phyloP scores from a whole-genome alignment of 352 stramenopile species.

The Phytophthora chlamydospora region DNA sequence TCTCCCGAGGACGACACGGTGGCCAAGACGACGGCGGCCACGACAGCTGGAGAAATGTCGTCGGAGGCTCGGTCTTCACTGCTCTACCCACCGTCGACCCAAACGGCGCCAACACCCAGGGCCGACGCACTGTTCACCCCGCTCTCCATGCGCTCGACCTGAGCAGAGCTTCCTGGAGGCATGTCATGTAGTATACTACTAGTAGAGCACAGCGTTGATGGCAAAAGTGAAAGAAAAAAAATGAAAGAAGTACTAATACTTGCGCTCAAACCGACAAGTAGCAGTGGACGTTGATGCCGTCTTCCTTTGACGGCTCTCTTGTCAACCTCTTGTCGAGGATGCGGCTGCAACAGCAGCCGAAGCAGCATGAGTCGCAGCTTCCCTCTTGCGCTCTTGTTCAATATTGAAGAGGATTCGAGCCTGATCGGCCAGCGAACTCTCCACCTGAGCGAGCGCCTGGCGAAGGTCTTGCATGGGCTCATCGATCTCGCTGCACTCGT shows the following conservation, averaged over 20 bases:
- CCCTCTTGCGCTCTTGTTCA: slow-evolving; percentile 46
- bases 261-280: no score
- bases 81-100: slow-evolving; percentile 35
- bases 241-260: slow-evolving; percentile 18
- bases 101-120: slow-evolving; percentile 44
- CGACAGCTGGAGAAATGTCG: slow-evolving; percentile 35
- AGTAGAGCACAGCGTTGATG: slow-evolving; percentile 26
- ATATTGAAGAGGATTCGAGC: slow-evolving; percentile 54
- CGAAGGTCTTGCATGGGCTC: slow-evolving; percentile 35
- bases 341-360: neutral
- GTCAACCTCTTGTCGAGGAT: slow-evolving; percentile 18
- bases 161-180: slow-evolving; percentile 19
- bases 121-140: slow-evolving; percentile 30
- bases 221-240: slow-evolving; percentile 13
- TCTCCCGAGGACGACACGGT: slow-evolving; percentile 37
- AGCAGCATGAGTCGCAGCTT: slow-evolving; percentile 5
- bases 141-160: slow-evolving; percentile 41
- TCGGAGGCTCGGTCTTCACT: slow-evolving; percentile 41
- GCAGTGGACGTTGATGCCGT: no score
- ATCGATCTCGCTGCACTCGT: slow-evolving; percentile 21
- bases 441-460: slow-evolving; percentile 47
- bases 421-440: slow-evolving; percentile 63
- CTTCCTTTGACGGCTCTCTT: neutral
- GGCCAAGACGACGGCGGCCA: slow-evolving; percentile 33
- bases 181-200: slow-evolving; percentile 36